These are phyloP conservation scores for Phytopythium litorale DNA, from an alignment of 352 stramenopile genomes.

Conservation along the genomic window DNA sequence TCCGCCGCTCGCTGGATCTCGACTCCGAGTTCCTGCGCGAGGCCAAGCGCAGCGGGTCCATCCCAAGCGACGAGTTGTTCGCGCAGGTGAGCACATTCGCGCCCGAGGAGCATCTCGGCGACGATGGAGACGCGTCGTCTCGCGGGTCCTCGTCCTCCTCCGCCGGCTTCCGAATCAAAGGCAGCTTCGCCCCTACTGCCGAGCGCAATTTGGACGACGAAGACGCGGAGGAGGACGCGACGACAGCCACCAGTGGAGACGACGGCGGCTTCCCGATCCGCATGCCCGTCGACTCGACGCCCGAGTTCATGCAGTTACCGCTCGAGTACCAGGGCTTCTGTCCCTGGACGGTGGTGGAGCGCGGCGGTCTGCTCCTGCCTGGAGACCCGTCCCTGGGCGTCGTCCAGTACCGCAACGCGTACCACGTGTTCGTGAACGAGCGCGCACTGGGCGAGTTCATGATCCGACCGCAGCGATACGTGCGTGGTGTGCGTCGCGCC, in stretches of 20 bases:
- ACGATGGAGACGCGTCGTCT: neutral
- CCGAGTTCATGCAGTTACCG: slow-evolving; percentile 93
- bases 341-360: slow-evolving; percentile 88
- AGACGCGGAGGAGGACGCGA: slow-evolving; percentile 42
- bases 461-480: slow-evolving; percentile 73
- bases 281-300: slow-evolving; percentile 90
- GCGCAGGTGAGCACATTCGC: slow-evolving; percentile 61
- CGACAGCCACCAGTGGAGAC: neutral
- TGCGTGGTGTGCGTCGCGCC: slow-evolving; percentile 64
- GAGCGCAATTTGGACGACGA: slow-evolving; percentile 24
- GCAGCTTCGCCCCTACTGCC: slow-evolving; percentile 13
- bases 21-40: slow-evolving; percentile 54
- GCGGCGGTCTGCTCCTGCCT: slow-evolving; percentile 86
- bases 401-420: slow-evolving; percentile 85
- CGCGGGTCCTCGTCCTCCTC: slow-evolving; percentile 2
- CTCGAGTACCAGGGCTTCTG: slow-evolving; percentile 94
- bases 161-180: slow-evolving; percentile 24
- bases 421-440: slow-evolving; percentile 93
- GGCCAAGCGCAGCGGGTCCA: slow-evolving; percentile 48
- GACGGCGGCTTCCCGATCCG: slow-evolving; percentile 48
- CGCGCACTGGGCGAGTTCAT: slow-evolving; percentile 88
- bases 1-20: slow-evolving; percentile 44
- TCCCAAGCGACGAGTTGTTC: slow-evolving; percentile 66
- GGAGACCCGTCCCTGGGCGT: slow-evolving; percentile 91
- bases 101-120: slow-evolving; percentile 27